Evolutionary conservation across 2,329 filamentous ascomycete species (phyloP).

Genomic region (Daldinia eschscholtzii): DNA sequence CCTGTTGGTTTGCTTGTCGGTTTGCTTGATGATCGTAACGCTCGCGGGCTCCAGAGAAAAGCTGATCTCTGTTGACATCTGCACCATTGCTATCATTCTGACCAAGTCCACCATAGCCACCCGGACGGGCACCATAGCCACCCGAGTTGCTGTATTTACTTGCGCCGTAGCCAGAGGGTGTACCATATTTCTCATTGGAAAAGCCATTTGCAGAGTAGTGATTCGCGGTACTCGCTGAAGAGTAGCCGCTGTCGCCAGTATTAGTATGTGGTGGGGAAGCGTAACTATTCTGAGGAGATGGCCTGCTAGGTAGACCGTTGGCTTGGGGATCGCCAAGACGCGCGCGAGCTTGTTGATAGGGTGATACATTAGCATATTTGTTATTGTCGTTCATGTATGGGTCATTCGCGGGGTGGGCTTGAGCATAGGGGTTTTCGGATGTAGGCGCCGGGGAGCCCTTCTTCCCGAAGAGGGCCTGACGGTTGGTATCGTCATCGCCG

Average conservation of each 20-base stretch:
- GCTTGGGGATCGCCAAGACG: conserved; percentile 52
- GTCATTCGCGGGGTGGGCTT: conserved; percentile 61
- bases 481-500: conserved; percentile 61
- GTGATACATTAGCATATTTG: conserved; percentile 57
- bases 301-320: conserved; percentile 56
- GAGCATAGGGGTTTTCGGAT: conserved; percentile 70
- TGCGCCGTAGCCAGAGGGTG: conserved; percentile 64
- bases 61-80: conserved; percentile 70
- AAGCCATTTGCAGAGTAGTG: conserved; percentile 53
- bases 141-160: conserved; percentile 64
- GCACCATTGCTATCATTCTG: conserved; percentile 58
- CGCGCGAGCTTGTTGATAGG: conserved; percentile 60
- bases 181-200: conserved; percentile 49
- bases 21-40: conserved; percentile 44
- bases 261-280: conserved; percentile 47
- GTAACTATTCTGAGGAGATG: conserved; percentile 51
- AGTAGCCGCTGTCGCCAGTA: conserved; percentile 45
- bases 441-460: conserved; percentile 61
- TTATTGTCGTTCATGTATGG: conserved; percentile 67
- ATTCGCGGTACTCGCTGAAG: conserved; percentile 54
- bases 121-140: conserved; percentile 57
- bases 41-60: conserved; percentile 63
- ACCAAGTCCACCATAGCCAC: conserved; percentile 73
- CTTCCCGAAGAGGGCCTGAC: conserved; percentile 67
- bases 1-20: conserved; percentile 39